Conservation (phyloP, 2,329 filamentous ascomycete species). For the Cercospora janseana region DNA sequence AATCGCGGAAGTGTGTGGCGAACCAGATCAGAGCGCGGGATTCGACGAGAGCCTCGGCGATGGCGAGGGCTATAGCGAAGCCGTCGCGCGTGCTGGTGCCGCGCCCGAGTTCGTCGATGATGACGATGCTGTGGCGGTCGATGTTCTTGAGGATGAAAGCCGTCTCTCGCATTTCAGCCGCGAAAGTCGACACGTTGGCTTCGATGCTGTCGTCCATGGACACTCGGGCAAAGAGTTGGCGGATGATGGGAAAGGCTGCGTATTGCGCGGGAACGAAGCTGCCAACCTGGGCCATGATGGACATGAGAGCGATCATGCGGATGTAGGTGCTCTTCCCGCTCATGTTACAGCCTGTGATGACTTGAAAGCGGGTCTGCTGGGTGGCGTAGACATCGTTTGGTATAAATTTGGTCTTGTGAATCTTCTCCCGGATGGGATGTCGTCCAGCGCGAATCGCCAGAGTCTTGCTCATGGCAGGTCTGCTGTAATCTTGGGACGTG, state of each 20-base stretch:
- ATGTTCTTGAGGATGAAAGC: slow-evolving; percentile 88
- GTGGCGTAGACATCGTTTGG: slow-evolving; percentile 89
- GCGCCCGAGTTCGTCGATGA: slow-evolving; percentile 89
- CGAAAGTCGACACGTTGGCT: slow-evolving; percentile 89
- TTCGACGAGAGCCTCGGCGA: slow-evolving; percentile 82
- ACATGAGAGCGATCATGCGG: slow-evolving; percentile 74
- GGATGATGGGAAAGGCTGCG: slow-evolving; percentile 74
- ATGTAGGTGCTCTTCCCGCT: slow-evolving; percentile 97
- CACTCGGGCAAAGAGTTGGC: slow-evolving; percentile 82
- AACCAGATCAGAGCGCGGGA: slow-evolving; percentile 83
- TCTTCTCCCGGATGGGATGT: slow-evolving; percentile 76
- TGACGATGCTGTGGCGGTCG: slow-evolving; percentile 60
- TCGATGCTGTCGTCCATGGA: slow-evolving; percentile 86
- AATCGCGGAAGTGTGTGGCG: slow-evolving; percentile 84
- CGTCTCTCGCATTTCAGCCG: slow-evolving; percentile 92
- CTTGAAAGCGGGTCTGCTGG: slow-evolving; percentile 77
- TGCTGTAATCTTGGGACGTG: slow-evolving; percentile 64
- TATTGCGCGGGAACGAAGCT: slow-evolving; percentile 85
- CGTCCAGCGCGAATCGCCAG: slow-evolving; percentile 71
- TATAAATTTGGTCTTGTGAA: slow-evolving; percentile 67
- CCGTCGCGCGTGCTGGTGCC: slow-evolving; percentile 89
- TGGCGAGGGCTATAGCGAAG: slow-evolving; percentile 81
- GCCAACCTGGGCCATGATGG: slow-evolving; percentile 91
- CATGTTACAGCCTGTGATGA: slow-evolving; percentile 97
- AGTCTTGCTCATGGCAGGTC: slow-evolving; percentile 66